Evolutionary conservation across 1,284 basidiomycete species (phyloP).

Genomic region (Retiboletus fuscus): DNA sequence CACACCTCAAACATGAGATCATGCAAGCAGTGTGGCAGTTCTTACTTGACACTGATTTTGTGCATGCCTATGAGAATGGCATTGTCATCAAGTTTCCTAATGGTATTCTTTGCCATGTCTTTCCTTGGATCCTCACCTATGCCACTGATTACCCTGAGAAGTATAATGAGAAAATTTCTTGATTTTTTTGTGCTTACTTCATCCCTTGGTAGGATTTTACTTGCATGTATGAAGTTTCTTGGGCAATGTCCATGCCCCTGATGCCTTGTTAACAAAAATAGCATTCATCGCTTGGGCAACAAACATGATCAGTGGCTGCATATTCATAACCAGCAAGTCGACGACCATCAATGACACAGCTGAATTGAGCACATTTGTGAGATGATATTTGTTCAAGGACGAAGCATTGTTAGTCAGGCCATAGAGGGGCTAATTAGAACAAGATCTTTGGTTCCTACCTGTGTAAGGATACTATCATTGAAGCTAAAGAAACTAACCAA

Average conservation of each 20-base stretch:
- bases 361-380: slow-evolving; percentile 12
- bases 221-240: slow-evolving; percentile 30
- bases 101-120: slow-evolving; percentile 41
- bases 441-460: slow-evolving; percentile 19
- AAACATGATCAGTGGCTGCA: slow-evolving; percentile 7
- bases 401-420: background rate
- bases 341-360: background rate
- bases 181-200: too few relatives aligned
- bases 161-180: too few relatives aligned
- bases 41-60: slow-evolving; percentile 46
- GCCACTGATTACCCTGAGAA: slow-evolving; percentile 43
- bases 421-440: slow-evolving; percentile 7
- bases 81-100: slow-evolving; percentile 48
- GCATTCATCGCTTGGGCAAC: slow-evolving; percentile 26
- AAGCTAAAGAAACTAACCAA: too few relatives aligned
- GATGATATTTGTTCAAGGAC: slow-evolving; percentile 6
- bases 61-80: slow-evolving; percentile 48
- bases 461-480: slow-evolving; percentile 1
- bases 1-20: slow-evolving; percentile 47
- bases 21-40: slow-evolving; percentile 50
- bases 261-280: slow-evolving; percentile 39
- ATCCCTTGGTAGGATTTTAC: slow-evolving; percentile 39
- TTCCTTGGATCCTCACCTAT: slow-evolving; percentile 44
- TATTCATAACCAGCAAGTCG: background rate
- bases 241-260: slow-evolving; percentile 44